Evolutionary conservation across 1,139 yeast genomes (phyloP), one percentile per base, ranked within the genome.

Genomic region (Debaryomyces fabryi): DNA sequence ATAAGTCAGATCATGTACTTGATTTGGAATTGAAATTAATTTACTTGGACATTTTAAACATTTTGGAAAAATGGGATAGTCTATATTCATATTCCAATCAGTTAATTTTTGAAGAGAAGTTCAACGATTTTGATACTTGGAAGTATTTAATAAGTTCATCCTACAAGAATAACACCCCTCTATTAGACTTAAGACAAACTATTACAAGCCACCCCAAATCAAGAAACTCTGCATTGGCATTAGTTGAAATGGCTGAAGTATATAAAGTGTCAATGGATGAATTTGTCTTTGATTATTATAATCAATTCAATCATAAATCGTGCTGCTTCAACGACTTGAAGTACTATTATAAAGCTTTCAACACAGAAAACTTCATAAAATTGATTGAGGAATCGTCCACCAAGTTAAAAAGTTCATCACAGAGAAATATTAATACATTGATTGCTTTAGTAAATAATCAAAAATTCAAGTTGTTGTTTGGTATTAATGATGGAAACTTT

Each of bases 61-160:
- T 64, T 16, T 43, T 65, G 7, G 64, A 72, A 47, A 57, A 67
- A n/a, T 84, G 80, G 81, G 63, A 63, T 0, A 53, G 54, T 7
- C 63, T 86, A n/a, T 65, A 57, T 48, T 55, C 63, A 0, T 72
- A 67, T 49, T 56, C 75, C 30, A 36, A 57, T 2, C 50, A 60
- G 1, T 67, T 78, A n/a, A 57, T 83, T 9, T 67, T 76, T 27
- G 68, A 67, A 2, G 68, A 74, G 36, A 64, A 70, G 4, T 76
- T 82, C 47, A 82, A 85, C 55, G 88, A 84, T 59, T 83, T 77
- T 66, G 77, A 81, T 53, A 76, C 85, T 10, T 84, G 88, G 89
- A 77, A 75, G 48, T 60, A 68, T 32, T 67, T 78, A 48, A 72
- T 85, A 25, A 63, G 67, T 42, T 71, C 91, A 1, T 74, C 76